These are phyloP conservation scores for Ophiocordyceps unilateralis DNA, from an alignment of 2,329 filamentous ascomycete genomes.

Conservation along the genomic window DNA sequence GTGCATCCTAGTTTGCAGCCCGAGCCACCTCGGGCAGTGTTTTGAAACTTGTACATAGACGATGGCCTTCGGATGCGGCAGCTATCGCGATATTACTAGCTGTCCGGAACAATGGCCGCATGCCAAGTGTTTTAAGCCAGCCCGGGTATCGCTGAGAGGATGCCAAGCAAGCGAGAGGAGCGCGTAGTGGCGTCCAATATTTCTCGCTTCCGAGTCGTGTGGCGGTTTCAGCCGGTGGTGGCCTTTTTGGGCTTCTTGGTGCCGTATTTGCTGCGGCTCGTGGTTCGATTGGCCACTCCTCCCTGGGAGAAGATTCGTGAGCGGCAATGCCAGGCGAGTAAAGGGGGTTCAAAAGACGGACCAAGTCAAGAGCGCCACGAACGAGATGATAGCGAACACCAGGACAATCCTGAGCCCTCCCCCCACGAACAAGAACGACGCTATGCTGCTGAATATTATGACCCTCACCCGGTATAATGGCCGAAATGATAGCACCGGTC, in stretches of 20 bases:
- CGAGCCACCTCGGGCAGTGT: constrained; percentile 11
- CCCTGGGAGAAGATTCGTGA: constrained; percentile 37
- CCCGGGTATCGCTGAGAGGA: background rate
- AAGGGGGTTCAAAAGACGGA: constrained; percentile 27
- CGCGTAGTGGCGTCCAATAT: background rate
- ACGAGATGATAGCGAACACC: constrained; percentile 95
- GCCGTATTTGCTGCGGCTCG: constrained; percentile 87
- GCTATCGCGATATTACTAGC: background rate
- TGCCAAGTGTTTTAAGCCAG: too few relatives aligned
- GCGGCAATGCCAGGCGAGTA: background rate
- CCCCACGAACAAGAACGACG: constrained; percentile 88
- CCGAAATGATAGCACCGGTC: constrained; percentile 71
- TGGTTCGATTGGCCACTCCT: constrained; percentile 71
- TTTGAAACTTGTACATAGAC: constrained; percentile 9
- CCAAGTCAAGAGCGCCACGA: constrained; percentile 80
- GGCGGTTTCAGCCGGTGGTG: constrained; percentile 24
- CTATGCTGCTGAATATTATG: constrained; percentile 99
- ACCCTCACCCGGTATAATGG: constrained; percentile 92
- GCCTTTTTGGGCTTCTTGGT: constrained; percentile 96
- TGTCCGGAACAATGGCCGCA: too few relatives aligned
- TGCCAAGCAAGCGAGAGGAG: background rate
- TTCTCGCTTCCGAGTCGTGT: background rate
- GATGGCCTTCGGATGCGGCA: background rate
- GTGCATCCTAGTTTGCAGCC: constrained; percentile 5
- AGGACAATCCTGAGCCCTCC: constrained; percentile 88